Base-by-base conservation (phyloP, 441 rosid genomes). In the Metrosideros polymorpha region DNA sequence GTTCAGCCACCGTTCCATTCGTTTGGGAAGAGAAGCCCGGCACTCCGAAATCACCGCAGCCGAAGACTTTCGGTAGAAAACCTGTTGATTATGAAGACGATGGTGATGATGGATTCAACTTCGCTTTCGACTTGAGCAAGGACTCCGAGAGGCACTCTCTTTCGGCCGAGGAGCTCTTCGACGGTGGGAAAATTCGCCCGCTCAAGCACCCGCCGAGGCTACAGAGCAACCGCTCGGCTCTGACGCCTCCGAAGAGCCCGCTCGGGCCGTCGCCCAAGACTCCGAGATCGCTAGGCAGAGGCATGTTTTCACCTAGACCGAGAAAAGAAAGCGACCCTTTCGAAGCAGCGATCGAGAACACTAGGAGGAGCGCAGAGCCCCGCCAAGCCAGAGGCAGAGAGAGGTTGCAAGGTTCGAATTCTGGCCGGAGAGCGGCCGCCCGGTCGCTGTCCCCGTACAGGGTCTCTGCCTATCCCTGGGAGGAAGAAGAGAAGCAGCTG, bases 161-260 rank as follows among this genome's bases (percentile, higher is more conserved):
- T 9, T 84, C 93, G 3, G 99, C 99, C 1, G 99, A 97, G 18
- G 96, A 97, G 84, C 97, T 97, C 30, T 97, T 97, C 61, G 96
- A 95, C 82, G 95, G 96, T 2, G 99, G 98, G 75, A 94, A 92
- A 87, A 97, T 97, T 77, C 90, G 92, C 85, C 95, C 95, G 4
- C 88, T 95, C 88, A 92, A 91, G 92, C 96, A 93, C 71, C 96
- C 98, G 12, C 95, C 95, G 0, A 56, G 94, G 85, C 83, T 92
- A 39, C 91, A 89, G 66, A 66, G 14, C 77, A 39, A 66, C 77
- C 79, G 79, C 47, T 35, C 79, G 12, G 79, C 59, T 5, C 84
- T 13, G 54, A 52, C n/a, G 29, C 55, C 39, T 30, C 84, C 54
- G 57, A 91, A 63, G 83, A 91, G 85, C 53, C 90, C 91, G 6